A percentile compares a stretch with the other conserved stretches of the same genome.
Evolutionary conservation across 108 stramenopile genomes (phyloP).

Genomic region (Nitzschia palea): DNA sequence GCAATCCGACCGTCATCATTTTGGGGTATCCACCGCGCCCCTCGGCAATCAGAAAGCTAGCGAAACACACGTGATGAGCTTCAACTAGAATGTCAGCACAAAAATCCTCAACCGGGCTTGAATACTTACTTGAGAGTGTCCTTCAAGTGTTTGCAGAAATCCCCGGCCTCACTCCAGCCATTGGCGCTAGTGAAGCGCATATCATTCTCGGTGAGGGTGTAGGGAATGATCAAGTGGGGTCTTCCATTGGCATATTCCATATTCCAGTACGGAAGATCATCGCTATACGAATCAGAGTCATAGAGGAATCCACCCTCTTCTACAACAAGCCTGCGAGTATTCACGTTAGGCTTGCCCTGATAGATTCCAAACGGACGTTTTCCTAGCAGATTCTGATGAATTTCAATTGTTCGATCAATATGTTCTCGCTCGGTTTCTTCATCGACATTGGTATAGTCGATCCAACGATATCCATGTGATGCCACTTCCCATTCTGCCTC

Average conservation of each 20-base stretch:
- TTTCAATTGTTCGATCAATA: conserved; percentile 84
- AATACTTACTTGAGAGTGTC: conserved; percentile 58
- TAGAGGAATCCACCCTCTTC: conserved; percentile 94
- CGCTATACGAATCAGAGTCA: conserved; percentile 91
- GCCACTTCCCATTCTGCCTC: conserved; percentile 90
- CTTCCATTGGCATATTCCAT: conserved; percentile 59
- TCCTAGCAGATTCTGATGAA: conserved; percentile 81
- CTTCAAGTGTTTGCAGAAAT: conserved; percentile 83
- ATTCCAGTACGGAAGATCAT: conserved; percentile 94
- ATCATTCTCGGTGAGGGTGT: conserved; percentile 93
- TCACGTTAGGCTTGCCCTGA: conserved; percentile 90
- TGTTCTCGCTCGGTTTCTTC: conserved; percentile 87
- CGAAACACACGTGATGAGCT: too few relatives aligned
- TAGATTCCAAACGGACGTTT: conserved; percentile 90
- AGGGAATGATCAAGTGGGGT: conserved; percentile 91
- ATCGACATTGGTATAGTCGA: conserved; percentile 84
- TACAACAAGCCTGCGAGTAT: conserved; percentile 75
- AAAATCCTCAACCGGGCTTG: neutral
- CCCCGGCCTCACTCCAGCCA: conserved; percentile 81
- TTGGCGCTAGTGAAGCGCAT: conserved; percentile 88
- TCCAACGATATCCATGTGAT: conserved; percentile 93
- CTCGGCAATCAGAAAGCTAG: conserved; percentile 76
- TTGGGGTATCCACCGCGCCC: conserved; percentile 81
- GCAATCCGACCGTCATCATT: conserved; percentile 94
- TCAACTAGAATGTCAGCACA: neutral